A percentile compares a stretch with the other conserved stretches of the same genome.
Conservation (phyloP, 441 rosid genomes). For the Populus hybrid region DNA sequence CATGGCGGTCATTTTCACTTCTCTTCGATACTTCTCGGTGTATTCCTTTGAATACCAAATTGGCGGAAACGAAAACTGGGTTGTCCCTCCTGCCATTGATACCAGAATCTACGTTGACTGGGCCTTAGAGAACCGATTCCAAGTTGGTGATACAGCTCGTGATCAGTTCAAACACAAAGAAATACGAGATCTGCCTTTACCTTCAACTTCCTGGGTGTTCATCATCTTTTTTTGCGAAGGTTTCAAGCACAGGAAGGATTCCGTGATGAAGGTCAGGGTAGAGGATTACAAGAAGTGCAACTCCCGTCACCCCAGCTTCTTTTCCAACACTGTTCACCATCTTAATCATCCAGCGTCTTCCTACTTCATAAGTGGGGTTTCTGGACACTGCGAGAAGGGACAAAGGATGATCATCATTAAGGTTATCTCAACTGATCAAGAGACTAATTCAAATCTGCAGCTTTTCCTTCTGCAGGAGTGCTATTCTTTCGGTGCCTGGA, state of each 20-base stretch:
- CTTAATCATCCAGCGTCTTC: slow-evolving; percentile 59
- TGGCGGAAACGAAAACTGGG: slow-evolving; percentile 47
- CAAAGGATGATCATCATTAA: slow-evolving; percentile 70
- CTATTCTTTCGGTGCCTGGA: neutral
- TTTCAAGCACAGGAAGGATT: slow-evolving; percentile 71
- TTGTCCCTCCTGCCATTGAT: slow-evolving; percentile 45
- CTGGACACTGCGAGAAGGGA: slow-evolving; percentile 70
- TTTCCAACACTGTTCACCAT: slow-evolving; percentile 63
- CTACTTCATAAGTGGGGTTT: slow-evolving; percentile 80
- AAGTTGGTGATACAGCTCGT: slow-evolving; percentile 62
- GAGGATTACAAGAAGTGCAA: slow-evolving; percentile 74
- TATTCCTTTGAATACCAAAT: slow-evolving; percentile 47
- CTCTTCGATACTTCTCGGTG: slow-evolving; percentile 21
- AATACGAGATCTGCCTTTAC: neutral
- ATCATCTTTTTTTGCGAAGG: slow-evolving; percentile 30
- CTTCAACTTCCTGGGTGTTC: neutral
- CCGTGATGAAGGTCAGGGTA: slow-evolving; percentile 62
- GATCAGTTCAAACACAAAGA: slow-evolving; percentile 22
- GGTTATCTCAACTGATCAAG: slow-evolving; percentile 42
- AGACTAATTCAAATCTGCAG: slow-evolving; percentile 20
- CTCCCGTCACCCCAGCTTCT: slow-evolving; percentile 61
- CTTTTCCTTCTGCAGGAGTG: slow-evolving; percentile 20
- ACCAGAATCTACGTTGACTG: slow-evolving; percentile 53
- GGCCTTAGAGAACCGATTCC: slow-evolving; percentile 83
- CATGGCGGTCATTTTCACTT: slow-evolving; percentile 11